These are phyloP conservation scores for Polymyxa betae DNA, from an alignment of 208 protist species.

Conservation along the genomic window DNA sequence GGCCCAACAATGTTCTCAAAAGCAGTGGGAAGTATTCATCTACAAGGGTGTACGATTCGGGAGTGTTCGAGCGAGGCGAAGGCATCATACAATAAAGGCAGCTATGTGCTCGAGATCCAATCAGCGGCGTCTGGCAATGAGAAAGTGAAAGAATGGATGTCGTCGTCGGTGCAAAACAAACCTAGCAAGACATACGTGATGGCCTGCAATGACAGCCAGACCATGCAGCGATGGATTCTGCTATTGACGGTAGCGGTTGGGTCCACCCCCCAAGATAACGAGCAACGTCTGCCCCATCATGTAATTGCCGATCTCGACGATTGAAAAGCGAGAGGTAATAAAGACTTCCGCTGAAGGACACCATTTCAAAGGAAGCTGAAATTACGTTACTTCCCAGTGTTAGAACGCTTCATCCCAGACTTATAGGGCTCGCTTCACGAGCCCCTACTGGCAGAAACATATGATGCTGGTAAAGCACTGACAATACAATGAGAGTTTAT, in stretches of 20 bases:
- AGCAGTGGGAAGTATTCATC: conserved; percentile 20
- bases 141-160: conserved; percentile 48
- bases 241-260: conserved; percentile 12
- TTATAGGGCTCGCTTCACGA: no score
- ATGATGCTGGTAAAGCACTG: no score
- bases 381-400: no score
- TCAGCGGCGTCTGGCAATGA: neutral
- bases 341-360: no score
- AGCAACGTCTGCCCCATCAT: conserved; percentile 18
- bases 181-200: conserved; percentile 49
- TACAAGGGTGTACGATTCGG: conserved; percentile 34
- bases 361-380: no score
- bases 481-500: no score
- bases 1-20: conserved; percentile 42
- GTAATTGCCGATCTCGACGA: conserved; percentile 35
- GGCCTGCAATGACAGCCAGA: neutral
- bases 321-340: neutral
- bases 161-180: conserved; percentile 45
- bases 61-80: neutral
- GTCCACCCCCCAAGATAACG: conserved; percentile 20
- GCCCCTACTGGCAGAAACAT: no score
- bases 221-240: conserved; percentile 16
- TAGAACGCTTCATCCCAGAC: no score
- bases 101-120: conserved; percentile 21
- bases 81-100: conserved; percentile 26